These are phyloP conservation scores for Penicillium soppii DNA, from an alignment of 495 filamentous ascomycete genomes.

Conservation along the genomic window DNA sequence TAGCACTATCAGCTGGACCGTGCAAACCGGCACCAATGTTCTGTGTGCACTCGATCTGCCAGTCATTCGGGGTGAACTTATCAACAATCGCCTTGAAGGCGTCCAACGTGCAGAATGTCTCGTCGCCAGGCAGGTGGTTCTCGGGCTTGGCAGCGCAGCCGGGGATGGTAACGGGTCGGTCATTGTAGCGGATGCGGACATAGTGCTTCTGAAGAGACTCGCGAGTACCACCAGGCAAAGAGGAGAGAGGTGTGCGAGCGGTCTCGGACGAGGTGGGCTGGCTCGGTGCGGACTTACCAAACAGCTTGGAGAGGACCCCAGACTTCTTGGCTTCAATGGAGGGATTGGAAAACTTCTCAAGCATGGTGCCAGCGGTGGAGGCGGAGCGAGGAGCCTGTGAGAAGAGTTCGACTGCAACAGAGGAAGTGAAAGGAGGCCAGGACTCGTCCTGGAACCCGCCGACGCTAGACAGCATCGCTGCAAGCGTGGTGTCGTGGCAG, in stretches of 20 bases:
- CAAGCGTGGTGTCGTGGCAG: conserved; percentile 94
- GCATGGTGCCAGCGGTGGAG: conserved; percentile 12
- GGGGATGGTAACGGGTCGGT: conserved; percentile 73
- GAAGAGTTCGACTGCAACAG: conserved; percentile 90
- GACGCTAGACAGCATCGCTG: conserved; percentile 71
- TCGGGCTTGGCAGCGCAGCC: conserved; percentile 69
- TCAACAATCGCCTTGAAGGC: conserved; percentile 92
- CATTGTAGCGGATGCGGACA: conserved; percentile 94
- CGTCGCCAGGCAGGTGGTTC: conserved; percentile 86
- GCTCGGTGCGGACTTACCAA: conserved; percentile 19
- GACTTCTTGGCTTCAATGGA: conserved; percentile 20
- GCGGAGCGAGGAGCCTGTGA: conserved; percentile 33
- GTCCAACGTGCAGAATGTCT: conserved; percentile 87
- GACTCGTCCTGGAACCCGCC: conserved; percentile 70
- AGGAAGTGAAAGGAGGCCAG: conserved; percentile 93
- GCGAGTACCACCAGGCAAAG: conserved; percentile 33
- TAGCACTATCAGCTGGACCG: conserved; percentile 36
- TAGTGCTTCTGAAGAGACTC: conserved; percentile 68
- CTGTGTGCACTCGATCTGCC: conserved; percentile 69
- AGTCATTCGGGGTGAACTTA: conserved; percentile 79
- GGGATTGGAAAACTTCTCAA: conserved; percentile 30
- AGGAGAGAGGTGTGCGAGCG: conserved; percentile 32
- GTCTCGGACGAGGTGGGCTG: conserved; percentile 28
- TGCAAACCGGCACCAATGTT: conserved; percentile 57
- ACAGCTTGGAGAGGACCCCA: conserved; percentile 32